These are phyloP conservation scores for Aspergillus proliferans DNA, from an alignment of 2,329 filamentous ascomycete species.

Conservation along the genomic window DNA sequence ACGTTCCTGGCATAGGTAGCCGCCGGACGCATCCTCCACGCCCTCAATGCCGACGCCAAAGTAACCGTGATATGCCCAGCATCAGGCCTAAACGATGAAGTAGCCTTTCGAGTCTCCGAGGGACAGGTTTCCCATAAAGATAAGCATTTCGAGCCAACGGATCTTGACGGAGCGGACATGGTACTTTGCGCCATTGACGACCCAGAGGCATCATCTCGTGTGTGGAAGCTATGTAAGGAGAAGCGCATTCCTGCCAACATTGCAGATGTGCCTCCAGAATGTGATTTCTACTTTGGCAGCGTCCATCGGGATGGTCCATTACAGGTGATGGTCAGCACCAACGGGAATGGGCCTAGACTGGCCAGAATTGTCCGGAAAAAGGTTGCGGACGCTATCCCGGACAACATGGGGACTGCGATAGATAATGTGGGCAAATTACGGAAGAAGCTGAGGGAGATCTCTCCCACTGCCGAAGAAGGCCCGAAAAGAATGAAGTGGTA, in stretches of 20 bases:
- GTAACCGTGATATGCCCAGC: constrained; percentile 79
- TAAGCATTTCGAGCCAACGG: constrained; percentile 76
- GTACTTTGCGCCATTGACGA: constrained; percentile 92
- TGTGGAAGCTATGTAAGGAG: constrained; percentile 92
- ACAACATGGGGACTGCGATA: constrained; percentile 78
- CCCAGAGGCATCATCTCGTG: constrained; percentile 76
- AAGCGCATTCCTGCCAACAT: constrained; percentile 84
- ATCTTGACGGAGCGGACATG: constrained; percentile 78
- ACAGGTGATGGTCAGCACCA: constrained; percentile 98
- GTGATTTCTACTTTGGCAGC: constrained; percentile 97
- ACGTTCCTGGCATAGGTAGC: constrained; percentile 61
- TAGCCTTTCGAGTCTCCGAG: constrained; percentile 69
- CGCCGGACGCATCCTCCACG: constrained; percentile 85
- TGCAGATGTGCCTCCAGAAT: constrained; percentile 91
- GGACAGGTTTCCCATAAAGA: constrained; percentile 74
- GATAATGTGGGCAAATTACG: constrained; percentile 75
- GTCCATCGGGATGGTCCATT: constrained; percentile 90
- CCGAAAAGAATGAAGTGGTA: constrained; percentile 87
- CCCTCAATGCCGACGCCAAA: constrained; percentile 88
- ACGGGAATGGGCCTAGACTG: constrained; percentile 87
- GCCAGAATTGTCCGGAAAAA: constrained; percentile 78
- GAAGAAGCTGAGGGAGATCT: constrained; percentile 69
- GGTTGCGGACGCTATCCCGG: constrained; percentile 70
- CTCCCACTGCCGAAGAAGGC: constrained; percentile 65
- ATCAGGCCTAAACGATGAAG: constrained; percentile 78